phyloP scores from a whole-genome alignment of 192 early-diverging fungal species.

The Entomortierella beljakovae region DNA sequence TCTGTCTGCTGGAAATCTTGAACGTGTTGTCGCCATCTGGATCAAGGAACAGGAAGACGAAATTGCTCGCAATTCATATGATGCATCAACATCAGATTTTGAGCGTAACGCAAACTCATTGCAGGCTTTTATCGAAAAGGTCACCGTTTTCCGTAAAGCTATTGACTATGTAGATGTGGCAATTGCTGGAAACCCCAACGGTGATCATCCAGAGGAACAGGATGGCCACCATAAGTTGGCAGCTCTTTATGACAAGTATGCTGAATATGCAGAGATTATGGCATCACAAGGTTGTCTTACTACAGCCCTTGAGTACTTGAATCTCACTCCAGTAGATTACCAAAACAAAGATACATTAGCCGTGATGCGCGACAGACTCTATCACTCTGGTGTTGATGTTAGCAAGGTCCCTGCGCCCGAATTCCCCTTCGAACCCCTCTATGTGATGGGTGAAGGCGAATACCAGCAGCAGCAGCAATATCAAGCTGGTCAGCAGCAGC shows the following conservation, averaged over 20 bases:
- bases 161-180: conserved; percentile 90
- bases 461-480: conserved; percentile 43
- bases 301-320: conserved; percentile 82
- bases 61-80: conserved; percentile 26
- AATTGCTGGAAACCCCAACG: conserved; percentile 59
- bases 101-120: conserved; percentile 67
- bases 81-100: conserved; percentile 43
- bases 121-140: conserved; percentile 89
- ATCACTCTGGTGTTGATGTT: conserved; percentile 61
- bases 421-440: conserved; percentile 74
- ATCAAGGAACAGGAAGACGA: conserved; percentile 69
- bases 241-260: conserved; percentile 84
- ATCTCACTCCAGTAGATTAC: conserved; percentile 79
- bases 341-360: conserved; percentile 63
- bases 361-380: conserved; percentile 81
- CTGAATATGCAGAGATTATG: conserved; percentile 86
- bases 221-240: conserved; percentile 64
- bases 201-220: conserved; percentile 46
- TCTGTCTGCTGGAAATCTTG: conserved; percentile 82
- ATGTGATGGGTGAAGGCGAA: conserved; percentile 62
- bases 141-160: conserved; percentile 93
- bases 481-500: conserved; percentile 27
- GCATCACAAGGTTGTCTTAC: conserved; percentile 81
- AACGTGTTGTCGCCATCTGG: conserved; percentile 90
- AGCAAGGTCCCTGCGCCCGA: conserved; percentile 57